Conservation (phyloP, 148 eudicot species). For the Salicornia ramosissima region DNA sequence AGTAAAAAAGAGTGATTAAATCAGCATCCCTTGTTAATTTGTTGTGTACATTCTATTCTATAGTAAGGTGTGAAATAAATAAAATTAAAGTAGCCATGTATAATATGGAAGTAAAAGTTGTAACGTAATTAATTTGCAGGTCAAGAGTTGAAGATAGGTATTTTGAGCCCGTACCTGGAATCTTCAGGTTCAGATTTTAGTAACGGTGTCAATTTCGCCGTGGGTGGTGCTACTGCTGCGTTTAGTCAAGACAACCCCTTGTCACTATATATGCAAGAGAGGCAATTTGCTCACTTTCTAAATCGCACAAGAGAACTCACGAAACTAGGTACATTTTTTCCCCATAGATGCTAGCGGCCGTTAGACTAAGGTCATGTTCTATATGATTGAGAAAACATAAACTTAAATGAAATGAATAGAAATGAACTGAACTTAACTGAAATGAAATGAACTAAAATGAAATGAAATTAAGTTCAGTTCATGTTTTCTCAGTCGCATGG, state of each 20-base stretch:
- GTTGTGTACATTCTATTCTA: too few species aligned
- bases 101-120: neutral
- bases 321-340: slow-evolving; percentile 5
- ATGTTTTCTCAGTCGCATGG: too few species aligned
- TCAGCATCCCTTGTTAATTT: too few species aligned
- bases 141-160: slow-evolving; percentile 26
- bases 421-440: too few species aligned
- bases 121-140: slow-evolving; percentile 16
- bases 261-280: slow-evolving; percentile 23
- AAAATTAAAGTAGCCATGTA: neutral
- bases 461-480: too few species aligned
- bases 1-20: too few species aligned
- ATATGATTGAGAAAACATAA: too few species aligned
- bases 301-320: slow-evolving; percentile 35
- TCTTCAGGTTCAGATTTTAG: slow-evolving; percentile 32
- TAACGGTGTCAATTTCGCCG: slow-evolving; percentile 34
- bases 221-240: slow-evolving; percentile 29
- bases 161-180: slow-evolving; percentile 30
- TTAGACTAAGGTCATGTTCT: too few species aligned
- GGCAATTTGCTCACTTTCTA: slow-evolving; percentile 31
- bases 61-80: too few species aligned
- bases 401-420: too few species aligned
- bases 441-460: too few species aligned
- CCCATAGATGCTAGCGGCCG: too few species aligned
- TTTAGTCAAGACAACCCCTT: slow-evolving; percentile 21